Base-by-base conservation (phyloP, 352 stramenopile genomes). In the Phytopythium cucurbitacearum region DNA sequence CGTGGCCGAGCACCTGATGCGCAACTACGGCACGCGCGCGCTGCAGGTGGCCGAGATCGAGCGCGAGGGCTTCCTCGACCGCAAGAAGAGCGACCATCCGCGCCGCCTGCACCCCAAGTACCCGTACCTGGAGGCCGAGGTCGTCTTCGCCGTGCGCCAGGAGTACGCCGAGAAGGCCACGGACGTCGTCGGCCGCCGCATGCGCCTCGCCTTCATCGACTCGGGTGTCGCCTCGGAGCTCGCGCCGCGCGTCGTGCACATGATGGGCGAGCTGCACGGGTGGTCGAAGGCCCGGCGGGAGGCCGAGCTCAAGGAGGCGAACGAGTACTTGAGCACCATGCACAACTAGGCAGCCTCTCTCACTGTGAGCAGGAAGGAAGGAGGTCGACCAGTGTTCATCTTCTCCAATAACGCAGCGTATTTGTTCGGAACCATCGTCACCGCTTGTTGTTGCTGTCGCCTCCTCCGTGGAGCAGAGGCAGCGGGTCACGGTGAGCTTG, bases 11-110 rank as follows among this genome's bases (percentile, higher is more conserved):
- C 95, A 98, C 71, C 66, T 99, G 51, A 96, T 97, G 69, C 78
- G 78, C 57, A 98, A 97, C 78, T 99, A 99, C 73, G 95, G 95
- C 53, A 98, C 94, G 39, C 82, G 95, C 47, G 95, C 95, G 40
- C 80, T 98, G 34, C 92, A 99, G 76, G 86, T 98, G 15, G 89
- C 89, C 21, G 87, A 98, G 78, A 94, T 98, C 48, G 87, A 94
- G 51, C 60, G 83, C 52, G 64, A 65, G n/a, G 83, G 85, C 41
- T 94, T 96, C 56, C 53, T 91, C 57, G 79, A 91, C 62, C 80
- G 79, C 76, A 91, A 95, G 59, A 67, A 60, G 16, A 92, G 76
- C 49, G 86, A 94, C 59, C 83, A 95, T 59, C 85, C 87, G 33
- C 85, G 89, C 35, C 87, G 90, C 9, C 71, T 98, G 52, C 81